Conservation (phyloP, 2,329 filamentous ascomycete genomes). For the Calonectria fujianensis region DNA sequence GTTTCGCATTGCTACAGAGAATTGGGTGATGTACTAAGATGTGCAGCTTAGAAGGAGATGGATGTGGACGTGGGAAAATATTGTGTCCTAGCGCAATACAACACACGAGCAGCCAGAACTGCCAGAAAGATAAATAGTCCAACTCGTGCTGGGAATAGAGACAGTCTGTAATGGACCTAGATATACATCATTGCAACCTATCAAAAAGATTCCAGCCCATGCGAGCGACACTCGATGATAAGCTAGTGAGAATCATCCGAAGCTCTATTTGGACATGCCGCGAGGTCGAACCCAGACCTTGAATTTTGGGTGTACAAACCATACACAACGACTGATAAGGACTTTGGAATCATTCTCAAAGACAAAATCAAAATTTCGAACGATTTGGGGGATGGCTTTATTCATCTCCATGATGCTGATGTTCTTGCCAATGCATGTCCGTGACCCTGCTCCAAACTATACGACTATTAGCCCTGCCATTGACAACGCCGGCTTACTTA, state of each 20-base stretch:
- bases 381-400: slow-evolving; percentile 70
- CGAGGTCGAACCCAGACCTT: slow-evolving; percentile 9
- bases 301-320: slow-evolving; percentile 3
- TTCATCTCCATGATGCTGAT: slow-evolving; percentile 77
- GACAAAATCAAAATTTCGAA: slow-evolving; percentile 32
- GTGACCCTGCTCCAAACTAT: slow-evolving; percentile 79
- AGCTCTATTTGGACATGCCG: background rate
- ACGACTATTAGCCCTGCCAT: background rate
- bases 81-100: background rate
- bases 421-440: slow-evolving; percentile 82
- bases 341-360: background rate
- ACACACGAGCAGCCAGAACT: background rate
- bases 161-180: background rate
- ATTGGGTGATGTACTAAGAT: background rate
- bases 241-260: background rate
- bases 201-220: background rate
- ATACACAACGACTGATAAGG: background rate
- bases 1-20: slow-evolving; percentile 59
- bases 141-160: background rate
- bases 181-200: background rate
- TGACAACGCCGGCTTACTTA: background rate
- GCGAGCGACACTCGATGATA: too few species aligned
- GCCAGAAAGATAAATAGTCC: background rate
- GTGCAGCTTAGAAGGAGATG: background rate
- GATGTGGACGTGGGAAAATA: background rate